Base-by-base conservation (phyloP, 2,329 filamentous ascomycete genomes). In the Fusarium sp. region DNA sequence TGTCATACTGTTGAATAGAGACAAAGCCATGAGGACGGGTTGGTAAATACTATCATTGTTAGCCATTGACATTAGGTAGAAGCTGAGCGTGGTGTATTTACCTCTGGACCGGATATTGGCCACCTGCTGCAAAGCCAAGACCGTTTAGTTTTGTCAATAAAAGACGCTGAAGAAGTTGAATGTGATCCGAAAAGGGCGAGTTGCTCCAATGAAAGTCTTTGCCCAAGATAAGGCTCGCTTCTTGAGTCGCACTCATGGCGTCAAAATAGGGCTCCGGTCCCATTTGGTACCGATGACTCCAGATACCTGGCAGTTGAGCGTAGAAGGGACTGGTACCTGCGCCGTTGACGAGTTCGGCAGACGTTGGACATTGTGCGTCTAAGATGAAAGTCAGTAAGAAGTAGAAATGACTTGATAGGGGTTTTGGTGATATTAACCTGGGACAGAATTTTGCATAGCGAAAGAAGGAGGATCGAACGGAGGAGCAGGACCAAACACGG, bases 1-100 rank as follows among this genome's bases (percentile, higher is more conserved):
- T 0, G 80, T 82, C 59, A 82, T 77, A 71, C 80, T 81, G 65
- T 82, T 82, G 68, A 82, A 82, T 70, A 82, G 77, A 22, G 81
- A 77, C 1, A 82, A 64, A 1, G 82, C 79, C 75, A 80, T 81
- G 4, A 77, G 64, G 0, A 82, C 79, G 0, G 78, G 74, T 43
- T 81, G 80, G 6, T 81, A 82, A 2, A 79, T 68, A 2, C 77
- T 79, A 1, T 0, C 0, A 20, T 9, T 56, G 43, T 72, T 2
- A 76, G 63, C 24, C 0, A 16, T 6, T 7, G 18, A 11, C 8
- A n/a, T 1, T 6, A 5, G 14, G 2, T 48, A 8, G 43, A 29
- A 29, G 5, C 16, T n/a, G 10, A 2, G 7, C 2, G 4, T 10
- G 22, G 1, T 48, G 5, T 27, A 48, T 1, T n/a, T 48, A 75